Conservation (phyloP, 352 stramenopile species). For the Sclerospora graminicola region DNA sequence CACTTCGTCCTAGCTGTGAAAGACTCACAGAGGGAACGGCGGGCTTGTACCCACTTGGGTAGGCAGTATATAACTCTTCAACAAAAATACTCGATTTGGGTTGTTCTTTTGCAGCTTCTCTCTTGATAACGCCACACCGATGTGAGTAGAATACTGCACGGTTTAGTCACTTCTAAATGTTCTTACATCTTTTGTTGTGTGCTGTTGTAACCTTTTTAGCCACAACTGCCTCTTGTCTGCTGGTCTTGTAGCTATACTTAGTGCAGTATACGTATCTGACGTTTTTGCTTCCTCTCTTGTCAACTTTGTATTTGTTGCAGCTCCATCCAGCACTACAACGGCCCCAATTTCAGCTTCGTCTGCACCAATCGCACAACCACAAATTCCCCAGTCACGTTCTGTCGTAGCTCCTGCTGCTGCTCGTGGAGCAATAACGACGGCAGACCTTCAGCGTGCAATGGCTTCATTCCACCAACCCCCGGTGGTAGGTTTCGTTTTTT, state of each 20-base stretch:
- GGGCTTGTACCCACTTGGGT: constrained; percentile 19
- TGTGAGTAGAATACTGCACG: constrained; percentile 10
- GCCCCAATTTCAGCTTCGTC: constrained; percentile 5
- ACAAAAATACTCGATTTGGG: constrained; percentile 25
- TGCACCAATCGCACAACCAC: not conserved
- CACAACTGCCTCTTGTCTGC: constrained; percentile 9
- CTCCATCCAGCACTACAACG: constrained; percentile 1
- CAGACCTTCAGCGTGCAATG: constrained; percentile 82
- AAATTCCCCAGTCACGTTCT: constrained; percentile 2
- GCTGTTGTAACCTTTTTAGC: constrained; percentile 11
- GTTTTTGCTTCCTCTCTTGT: not conserved
- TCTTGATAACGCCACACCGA: constrained; percentile 4
- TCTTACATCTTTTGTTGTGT: constrained; percentile 15
- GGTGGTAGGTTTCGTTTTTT: constrained; percentile 14
- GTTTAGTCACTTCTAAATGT: not conserved
- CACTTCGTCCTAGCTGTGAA: constrained; percentile 30
- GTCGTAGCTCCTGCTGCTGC: constrained; percentile 8
- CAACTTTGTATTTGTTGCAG: not conserved
- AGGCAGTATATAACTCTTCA: constrained; percentile 30
- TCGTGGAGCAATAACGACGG: constrained; percentile 48
- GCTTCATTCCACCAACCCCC: constrained; percentile 57
- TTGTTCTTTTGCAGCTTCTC: no score
- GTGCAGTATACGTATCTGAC: not conserved
- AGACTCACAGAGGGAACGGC: constrained; percentile 6
- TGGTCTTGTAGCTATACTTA: not conserved